Conservation (phyloP, 345 rosid species). For the Eucalyptus leucophloia region DNA sequence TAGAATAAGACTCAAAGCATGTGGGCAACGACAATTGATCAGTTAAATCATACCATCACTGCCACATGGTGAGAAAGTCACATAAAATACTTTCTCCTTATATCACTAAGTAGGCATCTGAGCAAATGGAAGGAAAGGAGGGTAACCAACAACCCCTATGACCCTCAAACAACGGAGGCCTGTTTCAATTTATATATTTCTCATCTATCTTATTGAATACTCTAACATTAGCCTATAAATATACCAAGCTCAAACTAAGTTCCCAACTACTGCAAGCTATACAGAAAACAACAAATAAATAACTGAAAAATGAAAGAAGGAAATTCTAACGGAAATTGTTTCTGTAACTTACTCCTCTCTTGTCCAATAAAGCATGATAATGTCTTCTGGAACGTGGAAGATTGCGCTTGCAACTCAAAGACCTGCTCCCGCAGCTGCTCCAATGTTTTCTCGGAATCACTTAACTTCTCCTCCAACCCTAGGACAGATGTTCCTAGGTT, state of each 20-base stretch:
- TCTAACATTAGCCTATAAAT: not conserved
- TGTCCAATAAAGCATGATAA: slow-evolving; percentile 24
- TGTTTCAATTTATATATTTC: not conserved
- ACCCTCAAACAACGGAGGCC: not conserved
- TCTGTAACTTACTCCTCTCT: slow-evolving; percentile 34
- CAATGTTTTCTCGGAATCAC: slow-evolving; percentile 41
- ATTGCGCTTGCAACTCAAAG: slow-evolving; percentile 52
- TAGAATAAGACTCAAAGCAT: not conserved
- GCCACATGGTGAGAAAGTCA: not conserved
- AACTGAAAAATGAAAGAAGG: not conserved
- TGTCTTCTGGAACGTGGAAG: slow-evolving; percentile 39
- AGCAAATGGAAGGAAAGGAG: not conserved
- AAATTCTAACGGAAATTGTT: not conserved
- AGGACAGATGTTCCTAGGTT: slow-evolving; percentile 28
- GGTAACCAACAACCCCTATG: not conserved
- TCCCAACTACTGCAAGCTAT: not conserved
- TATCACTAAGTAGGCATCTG: not conserved
- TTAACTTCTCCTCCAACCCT: slow-evolving; percentile 51
- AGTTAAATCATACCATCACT: not conserved
- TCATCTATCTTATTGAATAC: not conserved
- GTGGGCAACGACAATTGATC: not conserved
- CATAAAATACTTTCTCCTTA: not conserved
- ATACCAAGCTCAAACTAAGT: not conserved
- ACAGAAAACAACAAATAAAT: not conserved
- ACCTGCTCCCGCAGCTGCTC: slow-evolving; percentile 46